Base-by-base conservation (phyloP, 352 stramenopile species). In the Phytophthora chlamydospora region DNA sequence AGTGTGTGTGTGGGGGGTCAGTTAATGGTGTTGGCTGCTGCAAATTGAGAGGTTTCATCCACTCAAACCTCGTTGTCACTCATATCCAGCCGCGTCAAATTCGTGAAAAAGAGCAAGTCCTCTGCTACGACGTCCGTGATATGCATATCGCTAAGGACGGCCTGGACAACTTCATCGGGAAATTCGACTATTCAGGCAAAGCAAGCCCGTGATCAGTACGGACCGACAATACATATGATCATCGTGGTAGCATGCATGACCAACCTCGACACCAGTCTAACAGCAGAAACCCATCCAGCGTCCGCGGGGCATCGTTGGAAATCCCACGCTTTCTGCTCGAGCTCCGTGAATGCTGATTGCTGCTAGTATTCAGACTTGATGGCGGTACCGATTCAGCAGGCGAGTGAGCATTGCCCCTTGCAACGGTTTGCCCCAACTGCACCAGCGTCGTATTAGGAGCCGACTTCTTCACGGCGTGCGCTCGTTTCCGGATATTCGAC, bases 41-140 rank as follows among this genome's bases (percentile, higher is more conserved):
- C 9, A 33, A 21, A 19, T 16, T 47, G 13, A 17, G 8, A 14
- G 8, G 13, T 13, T 29, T n/a, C 21, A 44, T 21, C 9, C 12
- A 39, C 34, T 31, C 49, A 21, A 41, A 89, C 79, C 70, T 94
- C 79, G 47, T 94, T 94, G 69, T 94, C 85, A 57, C 85, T 92
- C 71, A 94, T 89, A 46, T 94, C 85, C 24, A 92, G 66, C 1
- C 80, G 78, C 46, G 66, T 62, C 59, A 94, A 73, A 44, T 81
- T 92, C 4, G 74, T 85, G 39, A 92, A 94, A 68, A 90, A 94
- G 31, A 91, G 72, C 39, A 94, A 41, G 47, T 94, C 83, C 35
- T 94, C 85, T 0, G 64, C 63, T n/a, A 92, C 76, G 24, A 94
- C 73, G 27, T 66, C 75, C 2, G 58, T 79, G 43, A 92, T 91